A percentile compares a stretch with the other conserved stretches of the same genome.
Evolutionary conservation across 1,139 yeast species (phyloP).

Genomic region (Citeromyces hawaiiensis): DNA sequence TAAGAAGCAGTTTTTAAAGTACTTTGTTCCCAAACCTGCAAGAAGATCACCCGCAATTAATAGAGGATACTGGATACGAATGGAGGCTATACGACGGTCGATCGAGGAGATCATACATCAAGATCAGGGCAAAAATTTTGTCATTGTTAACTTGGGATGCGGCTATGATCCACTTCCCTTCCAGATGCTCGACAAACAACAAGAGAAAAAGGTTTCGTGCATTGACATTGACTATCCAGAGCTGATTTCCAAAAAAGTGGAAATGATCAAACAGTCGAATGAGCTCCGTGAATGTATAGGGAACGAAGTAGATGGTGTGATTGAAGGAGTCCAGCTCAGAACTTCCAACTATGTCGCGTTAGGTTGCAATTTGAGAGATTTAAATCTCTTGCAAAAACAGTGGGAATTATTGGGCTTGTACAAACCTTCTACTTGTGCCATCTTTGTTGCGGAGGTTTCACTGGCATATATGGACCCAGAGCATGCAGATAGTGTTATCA

Average conservation of each 20-base stretch:
- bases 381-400: constrained; percentile 24
- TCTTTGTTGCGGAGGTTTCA: constrained; percentile 75
- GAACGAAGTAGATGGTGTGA: constrained; percentile 7
- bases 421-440: constrained; percentile 22
- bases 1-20: constrained; percentile 43
- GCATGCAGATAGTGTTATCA: constrained; percentile 53
- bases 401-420: constrained; percentile 18
- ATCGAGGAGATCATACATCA: constrained; percentile 28
- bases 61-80: constrained; percentile 74
- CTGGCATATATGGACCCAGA: constrained; percentile 66
- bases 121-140: constrained; percentile 9
- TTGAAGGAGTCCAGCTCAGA: constrained; percentile 20
- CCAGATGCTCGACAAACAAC: constrained; percentile 32
- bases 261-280: constrained; percentile 31
- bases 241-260: constrained; percentile 36
- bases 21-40: constrained; percentile 55
- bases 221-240: constrained; percentile 73
- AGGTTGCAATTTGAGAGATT: constrained; percentile 61
- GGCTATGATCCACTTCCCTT: constrained; percentile 76
- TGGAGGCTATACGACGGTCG: constrained; percentile 51
- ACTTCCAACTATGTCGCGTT: constrained; percentile 40
- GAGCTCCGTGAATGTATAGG: constrained; percentile 39
- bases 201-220: constrained; percentile 26
- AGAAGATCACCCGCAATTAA: constrained; percentile 74
- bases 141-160: constrained; percentile 64